Percentiles rank a stretch among this genome's conserved stretches.
Evolutionary conservation across 2,329 filamentous ascomycete genomes (phyloP).

Genomic region (Colletotrichum tamarilloi): DNA sequence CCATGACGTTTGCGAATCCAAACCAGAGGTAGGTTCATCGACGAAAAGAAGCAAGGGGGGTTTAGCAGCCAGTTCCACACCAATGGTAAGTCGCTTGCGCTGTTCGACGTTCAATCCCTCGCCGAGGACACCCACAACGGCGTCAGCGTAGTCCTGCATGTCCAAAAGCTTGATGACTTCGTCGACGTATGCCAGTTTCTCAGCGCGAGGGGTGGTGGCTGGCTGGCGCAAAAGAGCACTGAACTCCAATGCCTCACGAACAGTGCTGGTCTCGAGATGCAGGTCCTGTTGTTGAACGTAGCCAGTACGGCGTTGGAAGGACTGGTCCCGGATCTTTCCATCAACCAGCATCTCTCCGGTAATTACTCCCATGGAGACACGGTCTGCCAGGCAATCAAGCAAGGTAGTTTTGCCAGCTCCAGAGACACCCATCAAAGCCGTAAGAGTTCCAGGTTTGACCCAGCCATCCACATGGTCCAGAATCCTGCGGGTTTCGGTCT

Average conservation of each 20-base stretch:
- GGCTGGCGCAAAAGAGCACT: slow-evolving; percentile 76
- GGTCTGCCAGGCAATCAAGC: slow-evolving; percentile 69
- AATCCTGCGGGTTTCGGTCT: slow-evolving; percentile 70
- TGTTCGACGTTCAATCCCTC: slow-evolving; percentile 61
- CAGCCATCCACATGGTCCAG: slow-evolving; percentile 76
- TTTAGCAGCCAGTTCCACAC: slow-evolving; percentile 80
- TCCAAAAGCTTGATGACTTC: slow-evolving; percentile 45
- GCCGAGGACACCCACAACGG: slow-evolving; percentile 75
- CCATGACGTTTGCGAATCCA: slow-evolving; percentile 82
- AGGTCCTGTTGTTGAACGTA: slow-evolving; percentile 75
- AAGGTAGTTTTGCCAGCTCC: slow-evolving; percentile 62
- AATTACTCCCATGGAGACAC: slow-evolving; percentile 76
- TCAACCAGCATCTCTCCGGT: slow-evolving; percentile 75
- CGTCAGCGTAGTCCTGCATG: slow-evolving; percentile 75
- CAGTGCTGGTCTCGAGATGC: slow-evolving; percentile 43
- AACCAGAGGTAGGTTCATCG: slow-evolving; percentile 81
- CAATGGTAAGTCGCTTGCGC: slow-evolving; percentile 74
- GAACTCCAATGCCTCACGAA: slow-evolving; percentile 75
- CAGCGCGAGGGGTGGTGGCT: slow-evolving; percentile 56
- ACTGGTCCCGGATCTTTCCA: slow-evolving; percentile 70
- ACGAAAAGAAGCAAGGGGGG: slow-evolving; percentile 79
- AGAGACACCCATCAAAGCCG: slow-evolving; percentile 65
- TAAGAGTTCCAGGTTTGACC: slow-evolving; percentile 76
- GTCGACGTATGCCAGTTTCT: slow-evolving; percentile 44
- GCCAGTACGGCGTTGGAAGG: slow-evolving; percentile 76